phyloP scores from a whole-genome alignment of 441 rosid genomes.

The Erodium chrysanthum region DNA sequence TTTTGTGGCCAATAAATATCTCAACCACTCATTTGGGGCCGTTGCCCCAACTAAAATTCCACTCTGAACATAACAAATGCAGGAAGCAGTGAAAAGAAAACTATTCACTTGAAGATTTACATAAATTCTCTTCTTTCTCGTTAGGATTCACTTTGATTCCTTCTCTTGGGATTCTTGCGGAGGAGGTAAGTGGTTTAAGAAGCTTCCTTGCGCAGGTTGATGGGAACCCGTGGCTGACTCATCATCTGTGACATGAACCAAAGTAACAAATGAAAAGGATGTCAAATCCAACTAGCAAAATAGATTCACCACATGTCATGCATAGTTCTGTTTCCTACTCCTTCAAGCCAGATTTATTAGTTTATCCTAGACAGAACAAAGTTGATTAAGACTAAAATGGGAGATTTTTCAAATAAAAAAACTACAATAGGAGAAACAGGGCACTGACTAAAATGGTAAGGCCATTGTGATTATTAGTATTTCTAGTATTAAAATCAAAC shows the following conservation, averaged over 20 bases:
- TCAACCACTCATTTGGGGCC: conserved; percentile 26
- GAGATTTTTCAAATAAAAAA: no score
- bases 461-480: no score
- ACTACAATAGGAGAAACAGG: no score
- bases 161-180: conserved; percentile 45
- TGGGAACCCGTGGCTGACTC: conserved; percentile 25
- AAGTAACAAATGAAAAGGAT: no score
- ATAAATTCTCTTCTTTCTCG: neutral
- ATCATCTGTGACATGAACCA: conserved; percentile 12
- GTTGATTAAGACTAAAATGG: no score
- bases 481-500: no score
- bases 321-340: neutral
- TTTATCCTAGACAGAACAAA: neutral
- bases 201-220: conserved; percentile 64
- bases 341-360: neutral
- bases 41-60: conserved; percentile 21
- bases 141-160: conserved; percentile 9
- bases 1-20: conserved; percentile 17
- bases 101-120: conserved; percentile 18
- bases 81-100: conserved; percentile 15
- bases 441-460: no score
- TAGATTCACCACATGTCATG: neutral
- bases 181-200: conserved; percentile 58
- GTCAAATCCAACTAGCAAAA: neutral
- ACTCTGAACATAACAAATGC: conserved; percentile 13